These are phyloP conservation scores for Xerocomus nothofagi DNA, from an alignment of 1,284 basidiomycete genomes.

Conservation along the genomic window DNA sequence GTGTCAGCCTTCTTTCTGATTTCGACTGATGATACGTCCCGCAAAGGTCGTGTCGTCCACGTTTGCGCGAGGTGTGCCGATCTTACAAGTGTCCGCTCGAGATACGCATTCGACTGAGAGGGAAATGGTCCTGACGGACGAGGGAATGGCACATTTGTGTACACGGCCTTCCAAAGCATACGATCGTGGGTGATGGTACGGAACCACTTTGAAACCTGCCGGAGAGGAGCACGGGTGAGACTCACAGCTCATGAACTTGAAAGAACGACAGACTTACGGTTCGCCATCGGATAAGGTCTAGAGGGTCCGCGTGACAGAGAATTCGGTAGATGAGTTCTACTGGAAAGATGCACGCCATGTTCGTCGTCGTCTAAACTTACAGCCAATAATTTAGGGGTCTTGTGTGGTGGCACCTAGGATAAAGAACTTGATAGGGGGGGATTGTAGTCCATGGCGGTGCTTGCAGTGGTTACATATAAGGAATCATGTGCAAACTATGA, in stretches of 20 bases:
- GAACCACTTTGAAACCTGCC: background rate
- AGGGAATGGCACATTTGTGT: background rate
- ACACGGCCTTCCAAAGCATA: slow-evolving; percentile 3
- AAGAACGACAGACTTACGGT: background rate
- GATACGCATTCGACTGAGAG: background rate
- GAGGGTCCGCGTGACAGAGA: background rate
- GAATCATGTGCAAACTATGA: too few relatives aligned
- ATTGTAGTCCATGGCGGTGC: too few relatives aligned
- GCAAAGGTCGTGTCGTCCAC: slow-evolving; percentile 1
- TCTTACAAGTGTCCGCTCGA: slow-evolving; percentile 1
- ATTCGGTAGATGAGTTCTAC: background rate
- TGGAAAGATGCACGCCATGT: background rate
- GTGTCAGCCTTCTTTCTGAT: background rate
- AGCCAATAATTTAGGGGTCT: background rate
- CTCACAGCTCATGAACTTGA: background rate
- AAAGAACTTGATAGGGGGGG: too few relatives aligned
- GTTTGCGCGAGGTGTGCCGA: slow-evolving; percentile 1
- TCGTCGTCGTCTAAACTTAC: background rate
- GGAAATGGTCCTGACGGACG: background rate
- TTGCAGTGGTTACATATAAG: too few relatives aligned
- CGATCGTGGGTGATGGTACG: background rate
- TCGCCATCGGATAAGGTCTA: background rate
- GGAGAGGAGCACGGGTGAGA: background rate
- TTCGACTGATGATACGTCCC: background rate
- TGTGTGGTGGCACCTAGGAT: too few relatives aligned